Conservation (phyloP, 2,329 filamentous ascomycete species). For the Trichoderma sp. region DNA sequence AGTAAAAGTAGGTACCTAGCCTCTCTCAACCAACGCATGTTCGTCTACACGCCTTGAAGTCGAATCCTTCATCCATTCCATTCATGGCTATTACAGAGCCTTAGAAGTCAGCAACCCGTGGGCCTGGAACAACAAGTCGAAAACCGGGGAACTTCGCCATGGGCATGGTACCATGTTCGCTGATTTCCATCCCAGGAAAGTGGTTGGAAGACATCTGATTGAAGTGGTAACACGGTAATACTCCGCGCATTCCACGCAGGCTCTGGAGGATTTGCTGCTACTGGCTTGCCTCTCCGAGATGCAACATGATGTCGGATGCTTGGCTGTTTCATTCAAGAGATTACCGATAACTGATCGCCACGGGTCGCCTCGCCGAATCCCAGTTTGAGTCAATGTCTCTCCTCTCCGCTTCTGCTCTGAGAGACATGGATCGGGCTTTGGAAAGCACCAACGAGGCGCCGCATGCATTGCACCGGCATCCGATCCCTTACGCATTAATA, state of each 20-base stretch:
- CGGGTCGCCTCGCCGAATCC: not conserved
- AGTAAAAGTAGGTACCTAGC: too few species aligned
- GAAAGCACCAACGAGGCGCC: too few species aligned
- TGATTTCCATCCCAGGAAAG: not conserved
- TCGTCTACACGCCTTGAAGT: not conserved
- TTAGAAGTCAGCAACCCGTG: not conserved
- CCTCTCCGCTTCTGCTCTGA: not conserved
- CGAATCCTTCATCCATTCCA: not conserved
- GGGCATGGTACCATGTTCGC: not conserved
- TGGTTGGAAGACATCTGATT: not conserved
- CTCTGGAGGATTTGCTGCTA: not conserved
- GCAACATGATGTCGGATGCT: too few species aligned
- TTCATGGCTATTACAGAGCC: not conserved
- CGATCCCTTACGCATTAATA: too few species aligned
- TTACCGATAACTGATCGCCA: not conserved
- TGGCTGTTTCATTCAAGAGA: not conserved
- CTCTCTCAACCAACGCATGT: too few species aligned
- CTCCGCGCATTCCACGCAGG: not conserved
- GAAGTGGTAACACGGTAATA: not conserved
- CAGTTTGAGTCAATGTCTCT: not conserved
- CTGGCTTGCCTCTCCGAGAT: too few species aligned
- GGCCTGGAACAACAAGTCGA: not conserved
- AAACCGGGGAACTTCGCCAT: not conserved
- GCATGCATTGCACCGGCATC: too few species aligned
- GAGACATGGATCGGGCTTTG: not conserved